Conservation (phyloP, 139 green algal genomes). For the Auxenochlorella protothecoides region DNA sequence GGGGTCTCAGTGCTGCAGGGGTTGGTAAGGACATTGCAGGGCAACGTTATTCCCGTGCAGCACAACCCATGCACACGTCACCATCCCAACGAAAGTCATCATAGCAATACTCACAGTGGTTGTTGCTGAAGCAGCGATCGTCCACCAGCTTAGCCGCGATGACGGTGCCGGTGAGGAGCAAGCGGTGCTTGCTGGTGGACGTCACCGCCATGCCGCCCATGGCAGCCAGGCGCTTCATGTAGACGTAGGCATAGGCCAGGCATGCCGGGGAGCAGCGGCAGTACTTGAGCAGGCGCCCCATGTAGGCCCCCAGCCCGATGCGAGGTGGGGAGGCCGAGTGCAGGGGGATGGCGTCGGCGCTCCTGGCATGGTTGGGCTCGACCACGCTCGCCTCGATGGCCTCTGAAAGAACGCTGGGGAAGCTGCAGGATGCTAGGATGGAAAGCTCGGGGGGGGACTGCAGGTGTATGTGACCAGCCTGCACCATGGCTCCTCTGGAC, state of each 20-base stretch:
- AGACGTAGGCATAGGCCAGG: constrained; percentile 55
- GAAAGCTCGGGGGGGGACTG: too few species aligned
- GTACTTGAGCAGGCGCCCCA: constrained; percentile 60
- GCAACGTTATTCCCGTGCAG: too few species aligned
- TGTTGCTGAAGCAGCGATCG: constrained; percentile 70
- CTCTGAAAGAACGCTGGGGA: too few species aligned
- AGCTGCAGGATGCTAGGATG: too few species aligned
- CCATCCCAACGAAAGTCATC: too few species aligned
- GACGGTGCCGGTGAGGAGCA: constrained; percentile 53
- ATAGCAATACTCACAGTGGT: constrained; percentile 27
- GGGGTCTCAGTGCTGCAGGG: too few species aligned
- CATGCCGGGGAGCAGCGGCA: constrained; percentile 63
- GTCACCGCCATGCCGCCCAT: constrained; percentile 31
- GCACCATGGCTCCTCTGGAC: too few species aligned
- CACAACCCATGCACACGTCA: too few species aligned
- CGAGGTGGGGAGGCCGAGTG: constrained; percentile 25
- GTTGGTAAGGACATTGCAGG: too few species aligned
- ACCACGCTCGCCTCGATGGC: too few species aligned
- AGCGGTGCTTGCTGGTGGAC: constrained; percentile 55
- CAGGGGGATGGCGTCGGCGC: constrained; percentile 3
- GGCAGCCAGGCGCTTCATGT: constrained; percentile 48
- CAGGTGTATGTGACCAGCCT: too few species aligned
- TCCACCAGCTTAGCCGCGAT: constrained; percentile 68
- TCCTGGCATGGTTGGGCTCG: too few species aligned
- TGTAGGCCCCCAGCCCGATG: constrained; percentile 55